Base-by-base conservation (phyloP, 2,329 filamentous ascomycete genomes). In the Thelonectria blattea region DNA sequence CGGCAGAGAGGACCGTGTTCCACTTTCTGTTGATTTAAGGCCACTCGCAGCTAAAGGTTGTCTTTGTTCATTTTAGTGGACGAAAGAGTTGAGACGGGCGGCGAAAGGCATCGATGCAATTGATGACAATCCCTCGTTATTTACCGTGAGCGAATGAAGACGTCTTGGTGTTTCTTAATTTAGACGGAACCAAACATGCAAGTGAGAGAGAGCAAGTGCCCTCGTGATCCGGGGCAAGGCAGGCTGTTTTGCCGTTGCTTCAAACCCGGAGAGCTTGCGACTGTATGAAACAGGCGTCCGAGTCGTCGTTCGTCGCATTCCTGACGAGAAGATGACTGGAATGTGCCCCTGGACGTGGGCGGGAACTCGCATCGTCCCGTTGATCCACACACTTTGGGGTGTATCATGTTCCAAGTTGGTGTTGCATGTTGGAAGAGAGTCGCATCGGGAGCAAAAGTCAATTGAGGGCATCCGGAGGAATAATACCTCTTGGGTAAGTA, bases 321-420 rank as follows among this genome's bases (percentile, higher is more conserved):
- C 41, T 4, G 22, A 4, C 22, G 4, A 4, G 17, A 37, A 48
- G 12, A 18, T 47, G 52, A 42, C 42, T 60, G 55, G 53, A 64
- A 60, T 58, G 60, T 37, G 42, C 50, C 46, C 61, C 58, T 58
- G 61, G 54, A 58, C 48, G 58, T 42, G 52, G 27, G 52, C 57
- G 60, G 57, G 64, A 58, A 62, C 60, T 60, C 65, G 63, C 63
- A 69, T 68, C 65, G 66, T 69, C 66, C 65, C 65, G 63, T 32
- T 32, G 46, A 57, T 59, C 65, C 58, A 64, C 68, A 45, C 45
- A 22, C 53, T 42, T 64, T 56, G 56, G 62, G 67, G 54, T 48
- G 52, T 49, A 27, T 30, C 32, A 42, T 53, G 46, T 60, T 56
- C 46, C 48, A 52, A 30, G 42, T 41, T 56, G 52, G 48, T 47